Percentiles rank a stretch among this genome's conserved stretches.
Conservation (phyloP, 208 protist species). For the Sergeia podlipaevii region DNA sequence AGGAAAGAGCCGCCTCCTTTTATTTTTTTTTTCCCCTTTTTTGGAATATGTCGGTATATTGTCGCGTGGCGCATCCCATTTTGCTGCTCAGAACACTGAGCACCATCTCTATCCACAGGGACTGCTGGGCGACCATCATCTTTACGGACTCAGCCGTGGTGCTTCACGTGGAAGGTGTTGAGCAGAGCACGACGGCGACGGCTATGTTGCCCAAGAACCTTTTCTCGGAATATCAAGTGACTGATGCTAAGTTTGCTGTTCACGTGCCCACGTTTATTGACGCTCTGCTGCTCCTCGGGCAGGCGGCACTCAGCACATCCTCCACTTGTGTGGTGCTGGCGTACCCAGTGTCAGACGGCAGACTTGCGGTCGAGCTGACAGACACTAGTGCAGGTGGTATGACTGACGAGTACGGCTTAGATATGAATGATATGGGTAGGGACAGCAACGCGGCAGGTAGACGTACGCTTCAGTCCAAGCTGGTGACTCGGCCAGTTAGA, state of each 20-base stretch:
- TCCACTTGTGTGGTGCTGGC: slow-evolving; percentile 34
- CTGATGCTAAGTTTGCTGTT: slow-evolving; percentile 39
- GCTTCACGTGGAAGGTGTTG: slow-evolving; percentile 63
- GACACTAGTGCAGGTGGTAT: slow-evolving; percentile 5
- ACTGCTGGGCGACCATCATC: slow-evolving; percentile 61
- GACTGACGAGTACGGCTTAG: not conserved
- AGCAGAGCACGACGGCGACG: slow-evolving; percentile 73
- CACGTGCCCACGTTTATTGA: slow-evolving; percentile 68
- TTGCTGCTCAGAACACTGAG: slow-evolving; percentile 61
- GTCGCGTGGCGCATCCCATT: slow-evolving; percentile 36
- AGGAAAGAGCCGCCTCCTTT: not conserved
- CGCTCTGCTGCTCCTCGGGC: slow-evolving; percentile 63
- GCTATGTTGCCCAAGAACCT: slow-evolving; percentile 57
- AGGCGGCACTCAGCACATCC: slow-evolving; percentile 8
- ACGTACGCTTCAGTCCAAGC: slow-evolving; percentile 51
- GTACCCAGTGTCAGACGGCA: slow-evolving; percentile 45
- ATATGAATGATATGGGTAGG: not conserved
- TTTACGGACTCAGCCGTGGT: slow-evolving; percentile 61
- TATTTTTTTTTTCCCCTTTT: not conserved
- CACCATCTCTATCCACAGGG: slow-evolving; percentile 29
- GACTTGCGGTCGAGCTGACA: slow-evolving; percentile 63
- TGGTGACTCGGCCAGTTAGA: slow-evolving; percentile 57
- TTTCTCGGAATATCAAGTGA: slow-evolving; percentile 74
- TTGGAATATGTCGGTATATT: slow-evolving; percentile 80
- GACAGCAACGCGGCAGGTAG: slow-evolving; percentile 5